phyloP scores from a whole-genome alignment of 805 yeast genomes.

The Ogataea trehaloabstinens region DNA sequence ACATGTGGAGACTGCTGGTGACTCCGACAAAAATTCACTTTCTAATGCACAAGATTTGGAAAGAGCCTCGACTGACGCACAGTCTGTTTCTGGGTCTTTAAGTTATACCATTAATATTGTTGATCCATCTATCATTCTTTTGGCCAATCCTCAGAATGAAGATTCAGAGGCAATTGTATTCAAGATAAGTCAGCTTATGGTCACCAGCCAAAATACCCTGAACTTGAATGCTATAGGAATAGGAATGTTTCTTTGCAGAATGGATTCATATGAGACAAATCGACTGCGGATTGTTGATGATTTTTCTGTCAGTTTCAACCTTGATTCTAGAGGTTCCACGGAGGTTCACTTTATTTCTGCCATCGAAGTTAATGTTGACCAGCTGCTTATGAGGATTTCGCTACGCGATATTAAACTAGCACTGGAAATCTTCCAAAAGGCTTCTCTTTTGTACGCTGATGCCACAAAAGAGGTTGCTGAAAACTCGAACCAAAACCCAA shows the following conservation, averaged over 20 bases:
- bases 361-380: constrained; percentile 73
- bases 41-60: constrained; percentile 11
- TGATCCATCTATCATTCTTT: constrained; percentile 71
- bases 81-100: constrained; percentile 21
- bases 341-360: constrained; percentile 56
- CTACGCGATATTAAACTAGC: constrained; percentile 85
- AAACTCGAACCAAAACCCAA: constrained; percentile 3
- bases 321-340: constrained; percentile 70
- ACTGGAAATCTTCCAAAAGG: constrained; percentile 65
- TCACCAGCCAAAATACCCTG: constrained; percentile 65
- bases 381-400: constrained; percentile 76
- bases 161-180: constrained; percentile 88
- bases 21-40: constrained; percentile 4
- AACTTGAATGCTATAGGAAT: constrained; percentile 71
- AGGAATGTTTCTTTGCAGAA: constrained; percentile 80
- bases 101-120: constrained; percentile 67
- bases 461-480: constrained; percentile 15
- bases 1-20: background rate
- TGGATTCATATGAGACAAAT: constrained; percentile 63
- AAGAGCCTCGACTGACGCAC: constrained; percentile 7
- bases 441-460: constrained; percentile 49
- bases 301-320: constrained; percentile 71
- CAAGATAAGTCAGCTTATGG: constrained; percentile 73
- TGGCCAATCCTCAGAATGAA: constrained; percentile 71
- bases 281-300: constrained; percentile 81